Conservation (phyloP, 306 rosid genomes). For the Malus orientalis region DNA sequence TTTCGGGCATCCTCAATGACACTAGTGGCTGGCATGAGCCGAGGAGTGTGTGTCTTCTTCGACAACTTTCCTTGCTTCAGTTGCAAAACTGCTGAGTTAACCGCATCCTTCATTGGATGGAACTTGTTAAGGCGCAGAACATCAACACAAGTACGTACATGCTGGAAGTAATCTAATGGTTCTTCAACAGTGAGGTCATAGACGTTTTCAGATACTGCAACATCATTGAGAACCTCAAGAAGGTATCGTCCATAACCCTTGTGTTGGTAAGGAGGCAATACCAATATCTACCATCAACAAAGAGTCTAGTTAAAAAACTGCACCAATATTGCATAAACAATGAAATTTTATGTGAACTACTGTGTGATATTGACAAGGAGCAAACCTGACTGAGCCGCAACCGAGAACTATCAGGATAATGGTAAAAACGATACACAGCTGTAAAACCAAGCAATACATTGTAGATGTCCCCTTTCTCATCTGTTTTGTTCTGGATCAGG, state of each 20-base stretch:
- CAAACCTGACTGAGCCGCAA: conserved; percentile 84
- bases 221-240: conserved; percentile 58
- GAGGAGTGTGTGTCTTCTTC: conserved; percentile 55
- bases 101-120: conserved; percentile 43
- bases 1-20: conserved; percentile 51
- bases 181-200: conserved; percentile 84
- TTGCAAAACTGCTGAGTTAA: conserved; percentile 46
- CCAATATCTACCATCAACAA: conserved; percentile 50
- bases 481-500: conserved; percentile 47
- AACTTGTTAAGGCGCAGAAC: conserved; percentile 48
- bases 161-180: conserved; percentile 76
- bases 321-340: neutral
- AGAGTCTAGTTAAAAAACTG: conserved; percentile 10
- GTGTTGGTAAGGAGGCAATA: conserved; percentile 79
- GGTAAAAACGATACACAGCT: conserved; percentile 82
- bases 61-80: conserved; percentile 61
- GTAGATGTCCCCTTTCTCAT: conserved; percentile 41
- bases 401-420: conserved; percentile 69
- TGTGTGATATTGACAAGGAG: conserved; percentile 1
- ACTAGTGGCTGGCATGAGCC: conserved; percentile 46
- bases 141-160: conserved; percentile 71
- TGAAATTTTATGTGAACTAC: neutral
- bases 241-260: conserved; percentile 83
- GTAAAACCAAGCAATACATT: conserved; percentile 66
- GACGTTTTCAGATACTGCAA: conserved; percentile 64